A percentile compares a stretch with the other conserved stretches of the same genome.
These are phyloP conservation scores for Fusarium papillatum DNA, from an alignment of 2,329 filamentous ascomycete genomes.

Conservation along the genomic window DNA sequence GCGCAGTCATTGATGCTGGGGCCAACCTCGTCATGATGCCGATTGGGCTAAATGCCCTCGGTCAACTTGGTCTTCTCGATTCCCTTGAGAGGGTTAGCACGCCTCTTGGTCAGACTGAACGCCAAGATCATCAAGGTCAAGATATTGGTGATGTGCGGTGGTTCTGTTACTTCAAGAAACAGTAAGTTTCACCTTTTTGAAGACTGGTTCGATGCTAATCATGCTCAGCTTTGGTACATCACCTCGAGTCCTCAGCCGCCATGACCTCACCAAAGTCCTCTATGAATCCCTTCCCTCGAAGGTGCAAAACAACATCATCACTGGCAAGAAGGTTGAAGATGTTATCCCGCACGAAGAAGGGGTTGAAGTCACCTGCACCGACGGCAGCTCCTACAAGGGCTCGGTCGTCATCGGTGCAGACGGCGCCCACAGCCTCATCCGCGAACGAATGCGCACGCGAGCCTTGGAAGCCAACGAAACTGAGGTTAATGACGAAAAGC, in stretches of 20 bases:
- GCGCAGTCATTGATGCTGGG: conserved; percentile 45
- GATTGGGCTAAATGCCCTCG: conserved; percentile 45
- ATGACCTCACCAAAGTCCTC: conserved; percentile 49
- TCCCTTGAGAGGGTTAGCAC: conserved; percentile 38
- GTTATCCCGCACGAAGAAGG: conserved; percentile 10
- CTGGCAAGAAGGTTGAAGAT: conserved; percentile 35
- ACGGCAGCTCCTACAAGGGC: conserved; percentile 34
- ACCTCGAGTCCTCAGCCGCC: conserved; percentile 50
- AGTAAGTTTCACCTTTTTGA: conserved; percentile 27
- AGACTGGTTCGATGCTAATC: background rate
- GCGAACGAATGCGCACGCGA: conserved; percentile 42
- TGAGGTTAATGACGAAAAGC: conserved; percentile 42
- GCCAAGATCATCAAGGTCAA: conserved; percentile 44
- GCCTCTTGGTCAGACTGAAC: conserved; percentile 34
- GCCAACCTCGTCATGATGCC: conserved; percentile 49
- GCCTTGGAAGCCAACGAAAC: conserved; percentile 34
- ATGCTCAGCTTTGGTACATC: conserved; percentile 41
- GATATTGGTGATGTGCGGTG: conserved; percentile 40
- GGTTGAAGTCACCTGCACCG: conserved; percentile 30
- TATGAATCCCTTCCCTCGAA: conserved; percentile 46
- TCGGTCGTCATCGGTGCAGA: conserved; percentile 39
- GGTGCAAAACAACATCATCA: conserved; percentile 39
- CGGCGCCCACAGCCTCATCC: conserved; percentile 32
- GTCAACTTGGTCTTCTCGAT: conserved; percentile 49
- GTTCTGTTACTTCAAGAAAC: conserved; percentile 40